phyloP scores from a whole-genome alignment of 768 basidiomycete species.

The Naematelia encephala region DNA sequence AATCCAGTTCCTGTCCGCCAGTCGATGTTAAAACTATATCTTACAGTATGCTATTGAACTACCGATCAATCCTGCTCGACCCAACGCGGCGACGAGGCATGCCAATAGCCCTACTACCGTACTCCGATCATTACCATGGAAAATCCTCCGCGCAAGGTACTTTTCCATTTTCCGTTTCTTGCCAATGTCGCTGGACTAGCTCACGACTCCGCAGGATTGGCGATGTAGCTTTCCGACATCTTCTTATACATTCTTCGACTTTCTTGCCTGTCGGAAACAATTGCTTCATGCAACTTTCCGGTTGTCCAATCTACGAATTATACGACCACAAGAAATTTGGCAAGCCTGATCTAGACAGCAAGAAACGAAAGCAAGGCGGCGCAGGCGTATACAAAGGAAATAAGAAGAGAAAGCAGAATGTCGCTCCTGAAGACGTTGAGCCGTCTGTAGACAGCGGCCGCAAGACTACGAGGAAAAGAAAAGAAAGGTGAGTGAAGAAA shows the following conservation, averaged over 20 bases:
- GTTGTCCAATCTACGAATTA: constrained; percentile 61
- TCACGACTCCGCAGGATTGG: constrained; percentile 61
- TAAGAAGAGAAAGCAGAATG: neutral
- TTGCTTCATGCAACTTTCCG: constrained; percentile 79
- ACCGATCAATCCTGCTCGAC: constrained; percentile 34
- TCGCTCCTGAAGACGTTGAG: neutral
- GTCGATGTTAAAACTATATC: too few relatives aligned
- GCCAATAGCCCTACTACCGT: constrained; percentile 34
- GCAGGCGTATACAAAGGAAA: neutral
- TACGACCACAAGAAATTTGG: constrained; percentile 25
- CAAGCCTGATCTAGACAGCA: neutral
- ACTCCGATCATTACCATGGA: constrained; percentile 29
- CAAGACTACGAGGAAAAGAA: neutral
- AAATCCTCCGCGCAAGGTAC: constrained; percentile 27
- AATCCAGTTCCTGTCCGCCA: too few relatives aligned
- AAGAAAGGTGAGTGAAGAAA: neutral
- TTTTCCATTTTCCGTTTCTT: neutral
- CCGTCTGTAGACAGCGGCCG: neutral
- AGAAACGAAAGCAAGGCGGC: neutral
- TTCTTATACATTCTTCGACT: constrained; percentile 70
- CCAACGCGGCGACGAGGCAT: constrained; percentile 38
- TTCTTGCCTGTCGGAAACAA: constrained; percentile 77
- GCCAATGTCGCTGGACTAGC: neutral
- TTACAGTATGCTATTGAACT: constrained; percentile 14
- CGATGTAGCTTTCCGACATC: constrained; percentile 68